Base-by-base conservation (phyloP, 306 rosid genomes). In the Oxytropis ochrocephala region DNA sequence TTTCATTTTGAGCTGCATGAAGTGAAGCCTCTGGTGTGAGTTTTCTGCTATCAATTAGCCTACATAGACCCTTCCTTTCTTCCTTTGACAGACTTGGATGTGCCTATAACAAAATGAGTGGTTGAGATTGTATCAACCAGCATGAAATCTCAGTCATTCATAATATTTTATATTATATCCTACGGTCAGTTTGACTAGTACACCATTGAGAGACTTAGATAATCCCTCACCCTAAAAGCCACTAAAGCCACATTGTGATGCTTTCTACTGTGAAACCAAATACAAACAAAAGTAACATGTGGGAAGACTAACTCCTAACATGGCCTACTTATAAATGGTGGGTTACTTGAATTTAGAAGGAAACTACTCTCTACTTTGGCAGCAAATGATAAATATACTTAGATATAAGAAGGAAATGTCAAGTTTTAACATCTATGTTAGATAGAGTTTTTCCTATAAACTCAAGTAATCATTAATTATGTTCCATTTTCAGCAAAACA, bases 1-100 rank as follows among this genome's bases (percentile, higher is more conserved):
- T 77, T 39, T 94, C 99, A 70, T 94, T 94, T 57, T 94, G 97
- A 13, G 95, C 88, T 9, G 98, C 97, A 53, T 94, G 98, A 38
- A 90, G 79, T 61, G 97, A 88, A 1, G 97, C 98, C 69, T 94
- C 98, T 8, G 88, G 81, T 10, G 95, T 84, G 10, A 94, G 91
- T 65, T 94, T 94, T 18, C 95, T 75, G 78, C 89, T 82, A 77
- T 94, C 99, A 36, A 94, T 84, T 36, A 94, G 67, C 47, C 77
- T 78, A 30, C 99, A 90, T 0, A 94, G 77, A 21, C 75, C 83
- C 86, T 90, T 94, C 68, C 92, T 83, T 50, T 88, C 97, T 72
- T 85, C 88, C 85, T 94, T 94, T 1, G 95, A 79, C 24, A 84
- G 75, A 2, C 73, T 69, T 2, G 95, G 85, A 87, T 94, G 99